Percentiles rank a stretch among this genome's conserved stretches.
Conservation (phyloP, 2,329 filamentous ascomycete species). For the Cercospora sesami region DNA sequence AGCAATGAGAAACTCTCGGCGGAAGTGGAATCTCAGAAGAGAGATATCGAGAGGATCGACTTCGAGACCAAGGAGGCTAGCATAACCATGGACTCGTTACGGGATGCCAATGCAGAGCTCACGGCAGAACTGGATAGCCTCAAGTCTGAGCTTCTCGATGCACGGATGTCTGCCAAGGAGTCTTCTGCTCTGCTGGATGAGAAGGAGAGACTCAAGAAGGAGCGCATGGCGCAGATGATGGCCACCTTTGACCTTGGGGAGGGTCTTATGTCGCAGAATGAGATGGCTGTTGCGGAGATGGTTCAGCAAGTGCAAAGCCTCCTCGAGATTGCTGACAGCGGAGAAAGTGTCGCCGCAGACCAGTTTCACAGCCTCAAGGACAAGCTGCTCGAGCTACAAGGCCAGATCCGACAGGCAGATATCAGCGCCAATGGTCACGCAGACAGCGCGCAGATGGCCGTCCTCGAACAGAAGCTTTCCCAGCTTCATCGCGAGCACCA, state of each 20-base stretch:
- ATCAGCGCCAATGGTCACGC: constrained; percentile 68
- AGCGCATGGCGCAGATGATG: constrained; percentile 99
- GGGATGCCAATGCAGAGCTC: constrained; percentile 92
- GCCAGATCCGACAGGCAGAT: constrained; percentile 89
- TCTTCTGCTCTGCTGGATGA: constrained; percentile 86
- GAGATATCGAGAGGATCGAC: constrained; percentile 92
- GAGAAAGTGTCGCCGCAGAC: constrained; percentile 78
- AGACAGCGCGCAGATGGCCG: constrained; percentile 59
- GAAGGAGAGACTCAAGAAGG: constrained; percentile 97
- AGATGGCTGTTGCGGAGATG: constrained; percentile 77
- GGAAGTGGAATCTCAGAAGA: constrained; percentile 89
- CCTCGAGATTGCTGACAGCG: constrained; percentile 71
- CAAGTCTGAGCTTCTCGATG: constrained; percentile 92
- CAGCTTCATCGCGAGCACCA: constrained; percentile 81
- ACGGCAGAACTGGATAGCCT: constrained; percentile 90
- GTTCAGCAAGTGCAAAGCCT: constrained; percentile 81
- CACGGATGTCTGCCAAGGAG: constrained; percentile 95
- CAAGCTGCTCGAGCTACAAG: constrained; percentile 83
- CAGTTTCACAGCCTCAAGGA: constrained; percentile 75
- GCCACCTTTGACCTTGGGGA: constrained; percentile 92
- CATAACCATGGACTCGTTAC: constrained; percentile 96
- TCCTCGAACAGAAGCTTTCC: constrained; percentile 74
- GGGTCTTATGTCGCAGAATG: constrained; percentile 91
- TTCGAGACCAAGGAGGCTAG: constrained; percentile 96
- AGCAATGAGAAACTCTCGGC: constrained; percentile 84